Base-by-base conservation (phyloP, 2,329 filamentous ascomycete genomes). In the Remersonia thermophila region DNA sequence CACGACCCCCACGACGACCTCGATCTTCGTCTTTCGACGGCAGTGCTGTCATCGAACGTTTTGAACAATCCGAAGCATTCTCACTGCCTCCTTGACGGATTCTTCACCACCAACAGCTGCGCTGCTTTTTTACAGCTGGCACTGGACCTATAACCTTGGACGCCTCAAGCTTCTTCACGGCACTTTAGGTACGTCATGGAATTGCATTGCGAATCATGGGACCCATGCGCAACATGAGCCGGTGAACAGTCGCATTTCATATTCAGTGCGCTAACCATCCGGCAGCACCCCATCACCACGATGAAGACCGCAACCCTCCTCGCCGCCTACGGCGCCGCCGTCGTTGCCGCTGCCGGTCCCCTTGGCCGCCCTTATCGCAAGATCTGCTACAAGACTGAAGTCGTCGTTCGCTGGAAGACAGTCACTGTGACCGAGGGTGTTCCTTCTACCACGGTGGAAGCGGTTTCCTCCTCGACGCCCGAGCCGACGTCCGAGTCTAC, bases 281-380 rank as follows among this genome's bases (percentile, higher is more conserved):
- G 5, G 5, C 20, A 23, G 20, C 5, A 23, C 20, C 5, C 9
- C 20, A 23, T 18, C 33, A 30, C 40, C 55, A 67, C 54, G 44
- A 72, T 72, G 68, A 71, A 67, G 61, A 56, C 61, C 32, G 66
- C 67, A 33, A 41, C 64, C 38, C 54, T 64, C 45, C 53, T 72
- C 46, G 55, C 57, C 45, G 56, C 59, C 47, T 57, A 63, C 43
- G 56, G 64, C 50, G 64, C 67, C 48, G 43, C 67, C 48, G 43
- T 66, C 35, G 43, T 70, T 52, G 65, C 60, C 37, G 48, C 58
- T 39, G 66, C 66, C 47, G 51, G 54, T 33, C 67, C 66, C 11
- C 36, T 50, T n/a, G n/a, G n/a, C n/a, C n/a, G n/a, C 37, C 51
- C 68, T 26, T 44, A 57, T 29, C 59, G 60, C 27, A n/a, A 28